Evolutionary conservation across 108 stramenopile species (phyloP).

Genomic region (Craspedostauros australis): DNA sequence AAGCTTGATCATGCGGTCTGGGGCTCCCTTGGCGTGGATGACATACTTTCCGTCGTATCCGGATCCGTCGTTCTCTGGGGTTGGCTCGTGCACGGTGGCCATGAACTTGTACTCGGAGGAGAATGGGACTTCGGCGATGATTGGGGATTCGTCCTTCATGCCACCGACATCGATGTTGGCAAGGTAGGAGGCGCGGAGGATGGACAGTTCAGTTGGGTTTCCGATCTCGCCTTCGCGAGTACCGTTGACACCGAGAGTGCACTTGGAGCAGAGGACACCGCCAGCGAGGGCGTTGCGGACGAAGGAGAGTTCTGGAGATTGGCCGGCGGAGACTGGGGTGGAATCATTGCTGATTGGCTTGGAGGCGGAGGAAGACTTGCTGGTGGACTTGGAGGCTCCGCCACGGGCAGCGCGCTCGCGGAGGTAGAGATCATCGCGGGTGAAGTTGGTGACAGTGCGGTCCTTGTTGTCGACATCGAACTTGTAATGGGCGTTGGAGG

Average conservation of each 20-base stretch:
- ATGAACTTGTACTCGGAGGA: conserved; percentile 71
- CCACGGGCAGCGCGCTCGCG: conserved; percentile 33
- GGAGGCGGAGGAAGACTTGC: not conserved
- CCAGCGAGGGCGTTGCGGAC: conserved; percentile 55
- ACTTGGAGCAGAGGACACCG: conserved; percentile 74
- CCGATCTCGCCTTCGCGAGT: conserved; percentile 77
- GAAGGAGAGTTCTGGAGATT: conserved; percentile 40
- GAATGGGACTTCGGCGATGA: conserved; percentile 80
- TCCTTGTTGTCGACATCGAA: conserved; percentile 46
- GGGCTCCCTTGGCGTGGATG: conserved; percentile 93
- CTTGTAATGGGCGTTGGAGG: conserved; percentile 66
- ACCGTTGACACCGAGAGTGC: conserved; percentile 67
- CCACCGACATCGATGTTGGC: conserved; percentile 59
- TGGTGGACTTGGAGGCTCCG: conserved; percentile 6
- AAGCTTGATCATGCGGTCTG: conserved; percentile 81
- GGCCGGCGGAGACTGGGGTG: conserved; percentile 51
- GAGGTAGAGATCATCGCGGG: conserved; percentile 55
- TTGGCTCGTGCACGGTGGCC: conserved; percentile 58
- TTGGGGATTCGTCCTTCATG: conserved; percentile 45
- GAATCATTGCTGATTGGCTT: conserved; percentile 23
- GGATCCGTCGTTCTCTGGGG: conserved; percentile 31
- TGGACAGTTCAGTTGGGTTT: conserved; percentile 82
- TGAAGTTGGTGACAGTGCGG: conserved; percentile 42
- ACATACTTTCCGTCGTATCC: conserved; percentile 39
- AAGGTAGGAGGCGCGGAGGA: conserved; percentile 76